Percentiles rank a stretch among this genome's conserved stretches.
These are phyloP conservation scores for Venturia aucupariae DNA, from an alignment of 2,329 filamentous ascomycete genomes.

Conservation along the genomic window DNA sequence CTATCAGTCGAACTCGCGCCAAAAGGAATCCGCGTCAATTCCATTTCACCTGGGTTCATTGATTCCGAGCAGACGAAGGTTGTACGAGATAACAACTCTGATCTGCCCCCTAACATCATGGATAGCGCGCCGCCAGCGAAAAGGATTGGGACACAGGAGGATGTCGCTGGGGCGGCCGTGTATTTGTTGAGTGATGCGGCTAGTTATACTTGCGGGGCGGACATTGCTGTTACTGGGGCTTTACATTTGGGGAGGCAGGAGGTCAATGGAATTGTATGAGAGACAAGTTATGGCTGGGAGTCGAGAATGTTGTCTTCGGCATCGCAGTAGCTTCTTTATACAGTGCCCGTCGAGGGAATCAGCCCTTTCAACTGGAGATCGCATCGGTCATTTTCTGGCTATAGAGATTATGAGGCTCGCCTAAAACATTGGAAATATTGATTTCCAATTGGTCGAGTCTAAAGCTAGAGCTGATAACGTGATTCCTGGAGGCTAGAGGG, in stretches of 20 bases:
- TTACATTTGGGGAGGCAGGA: conserved; percentile 28
- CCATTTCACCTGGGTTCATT: conserved; percentile 28
- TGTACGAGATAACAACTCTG: background rate
- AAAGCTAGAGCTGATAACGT: too few species aligned
- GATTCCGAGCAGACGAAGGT: conserved; percentile 28
- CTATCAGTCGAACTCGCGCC: conserved; percentile 32
- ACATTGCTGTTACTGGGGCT: conserved; percentile 39
- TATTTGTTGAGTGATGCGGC: conserved; percentile 38
- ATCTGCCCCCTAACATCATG: conserved; percentile 15
- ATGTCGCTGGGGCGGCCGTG: conserved; percentile 34
- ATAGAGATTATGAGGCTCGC: too few species aligned
- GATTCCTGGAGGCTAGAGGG: too few species aligned
- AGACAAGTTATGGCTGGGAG: too few species aligned
- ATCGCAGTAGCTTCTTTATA: too few species aligned
- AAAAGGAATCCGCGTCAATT: conserved; percentile 31
- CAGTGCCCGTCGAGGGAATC: too few species aligned
- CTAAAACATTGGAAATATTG: too few species aligned
- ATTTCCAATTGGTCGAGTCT: too few species aligned
- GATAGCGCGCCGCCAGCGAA: conserved; percentile 27
- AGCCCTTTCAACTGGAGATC: too few species aligned
- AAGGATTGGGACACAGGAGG: conserved; percentile 33
- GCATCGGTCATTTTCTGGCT: too few species aligned
- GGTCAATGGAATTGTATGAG: conserved; percentile 3
- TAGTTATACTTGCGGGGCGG: conserved; percentile 34
- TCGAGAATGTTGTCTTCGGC: too few species aligned